phyloP scores from a whole-genome alignment of 176 grass and related monocot species.

The Dendrocalamus sinicus region DNA sequence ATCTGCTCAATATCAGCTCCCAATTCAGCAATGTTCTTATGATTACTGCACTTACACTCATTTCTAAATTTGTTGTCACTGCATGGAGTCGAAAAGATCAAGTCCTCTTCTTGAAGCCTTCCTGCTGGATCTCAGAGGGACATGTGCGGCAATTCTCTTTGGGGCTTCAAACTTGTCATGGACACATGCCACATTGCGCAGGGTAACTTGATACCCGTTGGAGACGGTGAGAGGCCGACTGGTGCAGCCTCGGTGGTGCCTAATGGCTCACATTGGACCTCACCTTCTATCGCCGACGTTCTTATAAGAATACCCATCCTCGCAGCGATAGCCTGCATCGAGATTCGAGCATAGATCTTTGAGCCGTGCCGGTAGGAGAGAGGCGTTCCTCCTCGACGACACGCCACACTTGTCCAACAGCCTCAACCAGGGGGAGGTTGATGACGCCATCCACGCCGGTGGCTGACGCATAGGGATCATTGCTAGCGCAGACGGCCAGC shows the following conservation, averaged over 20 bases:
- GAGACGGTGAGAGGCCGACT: conserved; percentile 42
- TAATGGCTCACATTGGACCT: conserved; percentile 17
- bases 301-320: not conserved
- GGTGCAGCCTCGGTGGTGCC: conserved; percentile 33
- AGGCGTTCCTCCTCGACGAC: too few species aligned
- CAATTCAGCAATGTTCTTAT: too few species aligned
- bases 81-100: too few species aligned
- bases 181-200: not conserved
- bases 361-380: conserved; percentile 24
- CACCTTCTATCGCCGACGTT: not conserved
- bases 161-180: not conserved
- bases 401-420: too few species aligned
- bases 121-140: too few species aligned
- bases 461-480: not conserved
- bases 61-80: too few species aligned
- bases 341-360: conserved; percentile 52
- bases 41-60: too few species aligned
- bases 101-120: too few species aligned
- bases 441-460: not conserved
- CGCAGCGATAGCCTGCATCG: not conserved
- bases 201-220: conserved; percentile 32
- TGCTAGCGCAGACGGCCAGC: not conserved
- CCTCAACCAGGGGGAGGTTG: conserved; percentile 48
- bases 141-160: too few species aligned
- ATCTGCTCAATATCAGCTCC: too few species aligned